phyloP scores from a whole-genome alignment of 768 basidiomycete species.

The Phlebiopsis flavidoalba region DNA sequence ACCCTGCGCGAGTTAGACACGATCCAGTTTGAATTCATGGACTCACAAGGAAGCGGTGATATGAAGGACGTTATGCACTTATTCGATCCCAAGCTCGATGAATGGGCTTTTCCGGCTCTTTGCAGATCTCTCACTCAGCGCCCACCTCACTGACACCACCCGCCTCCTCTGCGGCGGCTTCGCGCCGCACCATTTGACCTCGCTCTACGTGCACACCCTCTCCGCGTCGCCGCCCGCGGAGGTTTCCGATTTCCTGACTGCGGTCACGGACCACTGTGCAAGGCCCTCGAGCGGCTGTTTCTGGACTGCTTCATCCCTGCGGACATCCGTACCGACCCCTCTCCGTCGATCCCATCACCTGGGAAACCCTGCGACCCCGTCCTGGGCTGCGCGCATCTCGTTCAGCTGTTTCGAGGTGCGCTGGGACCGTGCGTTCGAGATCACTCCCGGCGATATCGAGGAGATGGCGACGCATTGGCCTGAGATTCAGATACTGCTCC shows the following conservation, averaged over 20 bases:
- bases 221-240: slow-evolving; percentile 36
- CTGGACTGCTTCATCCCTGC: slow-evolving; percentile 24
- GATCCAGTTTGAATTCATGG: slow-evolving; percentile 51
- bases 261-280: slow-evolving; percentile 44
- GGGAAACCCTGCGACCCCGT: slow-evolving; percentile 32
- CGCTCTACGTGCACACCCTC: slow-evolving; percentile 48
- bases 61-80: slow-evolving; percentile 34
- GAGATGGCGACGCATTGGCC: slow-evolving; percentile 25
- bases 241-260: slow-evolving; percentile 38
- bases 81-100: slow-evolving; percentile 39
- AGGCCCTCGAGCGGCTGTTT: slow-evolving; percentile 39
- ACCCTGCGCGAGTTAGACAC: slow-evolving; percentile 35
- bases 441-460: slow-evolving; percentile 24
- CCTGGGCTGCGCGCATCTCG: slow-evolving; percentile 26
- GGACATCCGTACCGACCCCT: not conserved
- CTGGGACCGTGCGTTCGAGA: slow-evolving; percentile 21
- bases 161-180: slow-evolving; percentile 39
- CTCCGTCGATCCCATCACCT: slow-evolving; percentile 24
- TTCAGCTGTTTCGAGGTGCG: slow-evolving; percentile 29
- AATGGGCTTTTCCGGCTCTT: slow-evolving; percentile 51
- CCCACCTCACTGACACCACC: slow-evolving; percentile 38
- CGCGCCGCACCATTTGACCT: slow-evolving; percentile 43
- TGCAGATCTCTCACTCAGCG: slow-evolving; percentile 46
- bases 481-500: slow-evolving; percentile 18
- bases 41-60: slow-evolving; percentile 43